A percentile compares a stretch with the other conserved stretches of the same genome.
Conservation (phyloP, 192 early-diverging fungal genomes). For the Umbelopsis vinacea region DNA sequence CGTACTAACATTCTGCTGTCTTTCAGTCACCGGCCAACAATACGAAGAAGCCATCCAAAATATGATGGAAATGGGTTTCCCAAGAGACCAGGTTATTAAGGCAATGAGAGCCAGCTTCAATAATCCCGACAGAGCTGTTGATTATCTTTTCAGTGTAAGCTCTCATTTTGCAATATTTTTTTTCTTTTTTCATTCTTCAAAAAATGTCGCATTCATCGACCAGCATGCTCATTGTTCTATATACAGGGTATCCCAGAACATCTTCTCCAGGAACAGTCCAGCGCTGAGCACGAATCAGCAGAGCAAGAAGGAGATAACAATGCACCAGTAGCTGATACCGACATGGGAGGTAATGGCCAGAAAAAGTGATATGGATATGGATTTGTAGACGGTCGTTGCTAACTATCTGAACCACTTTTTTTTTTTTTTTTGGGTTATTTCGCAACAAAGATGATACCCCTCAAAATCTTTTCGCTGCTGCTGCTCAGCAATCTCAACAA, state of each 20-base stretch:
- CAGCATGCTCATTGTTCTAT: not conserved
- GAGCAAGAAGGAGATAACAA: not conserved
- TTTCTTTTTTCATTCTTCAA: not conserved
- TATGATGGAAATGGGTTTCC: slow-evolving; percentile 97
- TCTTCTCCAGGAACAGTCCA: slow-evolving; percentile 54
- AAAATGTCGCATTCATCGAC: too few relatives aligned
- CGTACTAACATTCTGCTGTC: not conserved
- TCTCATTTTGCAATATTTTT: not conserved
- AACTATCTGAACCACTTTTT: not conserved
- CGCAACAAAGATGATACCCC: slow-evolving; percentile 35
- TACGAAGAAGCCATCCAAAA: slow-evolving; percentile 83
- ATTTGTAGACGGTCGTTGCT: not conserved
- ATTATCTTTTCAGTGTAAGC: slow-evolving; percentile 88
- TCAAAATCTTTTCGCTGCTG: slow-evolving; percentile 66
- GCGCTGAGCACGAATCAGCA: slow-evolving; percentile 38
- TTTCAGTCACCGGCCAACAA: slow-evolving; percentile 72
- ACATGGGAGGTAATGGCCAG: slow-evolving; percentile 1
- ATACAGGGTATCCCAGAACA: slow-evolving; percentile 81
- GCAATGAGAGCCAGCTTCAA: slow-evolving; percentile 98
- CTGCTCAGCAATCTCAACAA: slow-evolving; percentile 50
- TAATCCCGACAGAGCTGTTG: slow-evolving; percentile 96
- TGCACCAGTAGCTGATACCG: not conserved
- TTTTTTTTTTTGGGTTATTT: too few relatives aligned
- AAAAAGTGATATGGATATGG: too few relatives aligned
- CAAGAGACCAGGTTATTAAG: slow-evolving; percentile 78